Evolutionary conservation across 2,329 filamentous ascomycete genomes (phyloP).

Genomic region (Botrytis elliptica): DNA sequence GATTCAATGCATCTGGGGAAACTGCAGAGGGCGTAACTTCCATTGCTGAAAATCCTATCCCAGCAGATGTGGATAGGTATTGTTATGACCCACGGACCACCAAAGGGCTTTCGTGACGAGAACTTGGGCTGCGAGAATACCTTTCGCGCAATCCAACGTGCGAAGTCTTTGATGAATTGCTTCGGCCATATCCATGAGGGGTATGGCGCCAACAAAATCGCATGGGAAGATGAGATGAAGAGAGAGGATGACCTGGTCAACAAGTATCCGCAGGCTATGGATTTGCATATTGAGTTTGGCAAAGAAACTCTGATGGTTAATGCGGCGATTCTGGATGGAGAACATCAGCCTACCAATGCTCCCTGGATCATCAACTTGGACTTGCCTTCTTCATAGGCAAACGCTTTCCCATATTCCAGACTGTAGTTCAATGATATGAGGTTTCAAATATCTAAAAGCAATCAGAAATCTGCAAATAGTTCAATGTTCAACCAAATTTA

Average conservation of each 20-base stretch:
- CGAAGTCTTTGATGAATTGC: slow-evolving; percentile 53
- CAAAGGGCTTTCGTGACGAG: slow-evolving; percentile 49
- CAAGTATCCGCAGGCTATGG: slow-evolving; percentile 39
- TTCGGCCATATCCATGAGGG: slow-evolving; percentile 64
- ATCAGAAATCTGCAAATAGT: no score
- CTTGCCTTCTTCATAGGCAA: not conserved
- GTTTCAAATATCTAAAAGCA: no score
- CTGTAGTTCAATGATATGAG: no score
- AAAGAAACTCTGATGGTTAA: slow-evolving; percentile 60
- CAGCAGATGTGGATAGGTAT: slow-evolving; percentile 50
- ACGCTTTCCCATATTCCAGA: no score
- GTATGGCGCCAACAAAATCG: slow-evolving; percentile 55
- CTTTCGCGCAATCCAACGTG: slow-evolving; percentile 49
- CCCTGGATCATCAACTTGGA: slow-evolving; percentile 44
- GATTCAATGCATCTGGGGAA: slow-evolving; percentile 32
- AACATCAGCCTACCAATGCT: slow-evolving; percentile 46
- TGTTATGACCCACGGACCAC: slow-evolving; percentile 61
- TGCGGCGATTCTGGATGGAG: slow-evolving; percentile 50
- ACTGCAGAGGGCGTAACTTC: slow-evolving; percentile 22
- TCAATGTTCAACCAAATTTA: no score
- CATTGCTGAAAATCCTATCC: slow-evolving; percentile 38
- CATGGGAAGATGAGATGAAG: slow-evolving; percentile 42
- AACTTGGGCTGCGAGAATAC: slow-evolving; percentile 60
- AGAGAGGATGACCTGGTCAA: slow-evolving; percentile 37
- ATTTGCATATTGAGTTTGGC: slow-evolving; percentile 39